Conservation (phyloP, 148 eudicot species). For the Chenopodium berlandieri region DNA sequence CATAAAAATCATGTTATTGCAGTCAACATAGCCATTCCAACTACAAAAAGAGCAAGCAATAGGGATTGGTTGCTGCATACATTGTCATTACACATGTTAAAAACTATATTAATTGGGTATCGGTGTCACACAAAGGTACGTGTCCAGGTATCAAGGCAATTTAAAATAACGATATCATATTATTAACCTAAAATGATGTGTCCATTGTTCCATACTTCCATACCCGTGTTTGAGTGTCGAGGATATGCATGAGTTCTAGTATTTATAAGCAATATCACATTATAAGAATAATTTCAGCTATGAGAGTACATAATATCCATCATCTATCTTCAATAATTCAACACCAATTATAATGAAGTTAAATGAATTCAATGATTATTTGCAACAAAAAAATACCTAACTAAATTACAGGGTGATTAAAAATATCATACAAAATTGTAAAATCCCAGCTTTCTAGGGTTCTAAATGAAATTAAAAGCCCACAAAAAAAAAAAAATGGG, state of each 20-base stretch:
- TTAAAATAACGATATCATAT: too few species aligned
- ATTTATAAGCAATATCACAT: neutral
- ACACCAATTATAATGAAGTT: too few species aligned
- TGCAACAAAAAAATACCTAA: too few species aligned
- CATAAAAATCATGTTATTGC: slow-evolving; percentile 19
- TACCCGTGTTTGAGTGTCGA: too few species aligned
- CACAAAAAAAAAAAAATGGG: neutral
- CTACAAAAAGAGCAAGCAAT: slow-evolving; percentile 68
- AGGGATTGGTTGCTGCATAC: slow-evolving; percentile 82
- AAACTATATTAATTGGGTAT: neutral
- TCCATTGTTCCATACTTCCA: too few species aligned
- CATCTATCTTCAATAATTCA: neutral
- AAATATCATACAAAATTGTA: neutral
- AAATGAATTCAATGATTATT: too few species aligned
- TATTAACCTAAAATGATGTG: too few species aligned
- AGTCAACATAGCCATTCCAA: slow-evolving; percentile 74
- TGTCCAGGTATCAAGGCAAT: neutral
- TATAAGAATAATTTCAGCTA: neutral
- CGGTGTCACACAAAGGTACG: neutral
- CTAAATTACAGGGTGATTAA: neutral
- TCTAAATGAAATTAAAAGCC: neutral
- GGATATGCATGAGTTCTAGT: too few species aligned
- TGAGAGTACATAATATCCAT: too few species aligned
- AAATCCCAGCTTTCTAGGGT: neutral
- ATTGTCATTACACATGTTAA: slow-evolving; percentile 14